These are phyloP conservation scores for Bonia amplexicaulis DNA, from an alignment of 176 grass and related monocot species.

Conservation along the genomic window DNA sequence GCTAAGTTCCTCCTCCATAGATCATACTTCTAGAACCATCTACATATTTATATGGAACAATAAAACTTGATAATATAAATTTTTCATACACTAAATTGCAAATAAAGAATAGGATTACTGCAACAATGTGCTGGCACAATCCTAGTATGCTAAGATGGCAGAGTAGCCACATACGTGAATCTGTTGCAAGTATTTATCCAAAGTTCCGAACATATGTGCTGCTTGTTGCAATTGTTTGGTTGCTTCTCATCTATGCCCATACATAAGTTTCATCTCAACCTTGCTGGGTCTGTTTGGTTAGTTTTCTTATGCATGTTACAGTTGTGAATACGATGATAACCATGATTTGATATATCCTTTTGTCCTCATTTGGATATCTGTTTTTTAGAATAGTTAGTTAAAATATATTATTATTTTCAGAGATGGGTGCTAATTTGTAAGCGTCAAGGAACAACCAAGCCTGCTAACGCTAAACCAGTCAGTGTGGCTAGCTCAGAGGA, in stretches of 20 bases:
- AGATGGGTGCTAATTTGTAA: constrained; percentile 72
- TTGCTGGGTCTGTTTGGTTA: neutral
- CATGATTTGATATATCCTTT: neutral
- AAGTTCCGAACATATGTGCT: neutral
- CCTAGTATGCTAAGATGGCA: neutral
- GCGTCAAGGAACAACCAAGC: constrained; percentile 45
- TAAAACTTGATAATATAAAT: neutral
- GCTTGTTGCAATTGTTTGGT: neutral
- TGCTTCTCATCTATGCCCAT: neutral
- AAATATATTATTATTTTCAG: constrained; percentile 42
- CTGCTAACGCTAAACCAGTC: constrained; percentile 32
- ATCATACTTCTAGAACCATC: neutral
- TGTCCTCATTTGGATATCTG: neutral
- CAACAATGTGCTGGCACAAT: neutral
- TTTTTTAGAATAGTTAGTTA: neutral
- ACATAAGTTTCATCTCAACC: neutral
- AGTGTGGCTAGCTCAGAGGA: constrained; percentile 45
- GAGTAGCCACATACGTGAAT: constrained; percentile 3
- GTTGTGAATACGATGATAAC: neutral
- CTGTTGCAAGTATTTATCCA: neutral
- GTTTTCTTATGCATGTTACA: neutral
- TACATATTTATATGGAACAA: neutral
- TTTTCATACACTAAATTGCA: neutral
- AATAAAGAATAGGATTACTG: neutral
- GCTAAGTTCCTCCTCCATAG: neutral